Base-by-base conservation (phyloP, 495 filamentous ascomycete genomes). In the Penicillium dipodomyicola region DNA sequence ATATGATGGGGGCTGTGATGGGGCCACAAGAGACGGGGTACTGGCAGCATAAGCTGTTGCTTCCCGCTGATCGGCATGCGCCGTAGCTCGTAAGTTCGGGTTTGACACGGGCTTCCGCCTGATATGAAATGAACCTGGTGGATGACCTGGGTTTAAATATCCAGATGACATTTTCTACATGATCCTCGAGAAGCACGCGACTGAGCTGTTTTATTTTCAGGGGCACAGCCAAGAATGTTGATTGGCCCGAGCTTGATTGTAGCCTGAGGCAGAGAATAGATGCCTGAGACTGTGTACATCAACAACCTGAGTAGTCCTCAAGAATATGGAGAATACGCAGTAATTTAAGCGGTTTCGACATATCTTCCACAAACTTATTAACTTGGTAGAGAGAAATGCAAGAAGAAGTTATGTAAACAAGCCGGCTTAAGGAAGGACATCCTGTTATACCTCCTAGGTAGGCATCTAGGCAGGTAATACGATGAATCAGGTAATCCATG, bases 101-200 rank as follows among this genome's bases (percentile, higher is more conserved):
- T 67, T 63, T 27, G 67, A 65, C 17, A 70, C 56, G 15, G 67
- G 67, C 49, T 70, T 70, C 8, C 67, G 65, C 22, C 23, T 58
- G 42, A 67, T 62, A 12, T 46, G 58, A 40, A 62, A 61, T 30
- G 30, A 17, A 46, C 63, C 64, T n/a, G 59, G 33, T 11, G 64
- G 58, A n/a, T 37, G 11, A 6, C 43, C 56, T 1, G 65, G 63
- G 14, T 44, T 47, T 20, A 67, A 32, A 37, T 50, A 57, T 15
- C 48, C 27, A 29, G 30, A 33, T 4, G 65, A 61, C 65, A 68
- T 68, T 11, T 15, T 56, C 14, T 53, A 56, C 30, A 23, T 45
- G 22, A 14, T 42, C 11, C 2, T 25, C 11, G 1, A 44, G n/a
- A 11, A 49, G 14, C 8, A 4, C 30, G 11, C 2, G 10, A 10